phyloP scores from a whole-genome alignment of 1,284 basidiomycete species.

The Mycena citricolor region DNA sequence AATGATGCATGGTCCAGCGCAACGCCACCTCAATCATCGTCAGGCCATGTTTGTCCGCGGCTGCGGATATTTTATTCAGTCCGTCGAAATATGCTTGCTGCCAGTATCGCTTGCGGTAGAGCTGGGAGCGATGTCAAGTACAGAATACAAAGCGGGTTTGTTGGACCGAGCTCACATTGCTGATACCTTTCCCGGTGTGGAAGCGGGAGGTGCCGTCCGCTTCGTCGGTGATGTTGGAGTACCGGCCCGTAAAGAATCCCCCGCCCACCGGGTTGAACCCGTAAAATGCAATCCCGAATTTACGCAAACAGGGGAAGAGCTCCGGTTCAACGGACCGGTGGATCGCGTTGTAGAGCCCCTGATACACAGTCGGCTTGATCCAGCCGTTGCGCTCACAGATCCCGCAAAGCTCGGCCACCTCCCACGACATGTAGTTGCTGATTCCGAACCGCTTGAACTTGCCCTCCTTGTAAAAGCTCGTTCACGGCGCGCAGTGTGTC shows the following conservation, averaged over 20 bases:
- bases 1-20: conserved; percentile 18
- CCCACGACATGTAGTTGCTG: conserved; percentile 15
- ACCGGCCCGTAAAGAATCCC: conserved; percentile 14
- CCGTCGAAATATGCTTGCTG: conserved; percentile 11
- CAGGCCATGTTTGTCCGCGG: conserved; percentile 8
- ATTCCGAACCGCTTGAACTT: conserved; percentile 20
- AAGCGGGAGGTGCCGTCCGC: too few relatives aligned
- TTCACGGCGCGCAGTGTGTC: conserved; percentile 21
- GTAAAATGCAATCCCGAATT: conserved; percentile 17
- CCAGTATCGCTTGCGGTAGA: conserved; percentile 8
- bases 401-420: conserved; percentile 16
- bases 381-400: conserved; percentile 17
- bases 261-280: conserved; percentile 17
- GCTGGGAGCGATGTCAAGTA: too few relatives aligned
- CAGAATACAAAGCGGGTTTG: too few relatives aligned
- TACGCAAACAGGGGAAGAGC: conserved; percentile 17
- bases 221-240: too few relatives aligned
- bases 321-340: conserved; percentile 17
- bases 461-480: conserved; percentile 20
- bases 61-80: conserved; percentile 8
- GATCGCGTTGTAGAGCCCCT: conserved; percentile 14
- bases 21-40: conserved; percentile 12
- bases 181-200: too few relatives aligned
- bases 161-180: too few relatives aligned
- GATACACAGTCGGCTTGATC: conserved; percentile 16